These are phyloP conservation scores for Colletotrichum euphorbiae DNA, from an alignment of 2,329 filamentous ascomycete species.

Conservation along the genomic window DNA sequence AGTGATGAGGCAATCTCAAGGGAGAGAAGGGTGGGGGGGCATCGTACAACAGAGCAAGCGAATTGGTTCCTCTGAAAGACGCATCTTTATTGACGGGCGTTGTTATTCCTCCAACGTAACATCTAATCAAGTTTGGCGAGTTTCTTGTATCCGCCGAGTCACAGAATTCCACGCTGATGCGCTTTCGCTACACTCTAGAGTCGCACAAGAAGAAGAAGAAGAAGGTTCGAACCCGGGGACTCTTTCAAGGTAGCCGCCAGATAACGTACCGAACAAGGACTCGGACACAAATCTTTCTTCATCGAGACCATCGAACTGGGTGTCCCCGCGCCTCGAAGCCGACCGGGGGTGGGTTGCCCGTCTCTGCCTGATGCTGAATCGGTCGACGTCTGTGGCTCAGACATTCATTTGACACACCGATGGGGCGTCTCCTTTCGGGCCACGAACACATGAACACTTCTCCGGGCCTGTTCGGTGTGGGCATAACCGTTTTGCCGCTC, in stretches of 20 bases:
- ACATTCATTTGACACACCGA: slow-evolving; percentile 10
- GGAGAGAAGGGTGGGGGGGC: no score
- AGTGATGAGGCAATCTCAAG: slow-evolving; percentile 14
- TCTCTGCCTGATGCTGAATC: slow-evolving; percentile 23
- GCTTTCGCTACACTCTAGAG: background rate
- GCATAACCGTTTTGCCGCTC: background rate
- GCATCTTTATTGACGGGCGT: background rate
- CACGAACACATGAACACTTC: background rate
- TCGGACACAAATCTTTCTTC: slow-evolving; percentile 11
- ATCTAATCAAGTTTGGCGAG: slow-evolving; percentile 24
- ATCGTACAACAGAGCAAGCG: background rate
- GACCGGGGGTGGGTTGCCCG: background rate
- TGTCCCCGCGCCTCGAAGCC: background rate
- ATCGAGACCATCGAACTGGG: background rate
- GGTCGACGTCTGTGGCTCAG: slow-evolving; percentile 28
- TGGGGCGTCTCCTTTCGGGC: background rate
- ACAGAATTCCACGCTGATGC: slow-evolving; percentile 1
- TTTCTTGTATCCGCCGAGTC: background rate
- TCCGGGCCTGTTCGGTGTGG: background rate
- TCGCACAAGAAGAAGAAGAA: slow-evolving; percentile 2
- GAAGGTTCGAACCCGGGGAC: slow-evolving; percentile 9
- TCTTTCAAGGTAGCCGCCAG: background rate
- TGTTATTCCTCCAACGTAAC: background rate
- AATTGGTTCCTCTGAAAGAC: background rate
- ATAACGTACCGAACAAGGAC: background rate